A percentile compares a stretch with the other conserved stretches of the same genome.
These are phyloP conservation scores for Penicillium capsulatum DNA, from an alignment of 2,329 filamentous ascomycete genomes.

Conservation along the genomic window DNA sequence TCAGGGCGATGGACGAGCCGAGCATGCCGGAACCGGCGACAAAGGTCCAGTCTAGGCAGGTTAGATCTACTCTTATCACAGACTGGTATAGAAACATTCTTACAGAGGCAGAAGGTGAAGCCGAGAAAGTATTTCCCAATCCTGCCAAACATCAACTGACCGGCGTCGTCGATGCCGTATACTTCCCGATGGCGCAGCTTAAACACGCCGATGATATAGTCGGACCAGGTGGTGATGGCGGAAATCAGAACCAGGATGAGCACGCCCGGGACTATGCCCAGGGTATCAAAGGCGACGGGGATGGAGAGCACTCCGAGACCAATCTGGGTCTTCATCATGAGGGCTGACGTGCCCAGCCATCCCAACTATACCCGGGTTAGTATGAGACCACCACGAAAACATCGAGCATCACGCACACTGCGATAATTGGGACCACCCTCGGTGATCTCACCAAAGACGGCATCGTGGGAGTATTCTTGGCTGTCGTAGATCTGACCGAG, in stretches of 20 bases:
- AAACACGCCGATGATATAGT: slow-evolving; percentile 48
- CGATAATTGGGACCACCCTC: slow-evolving; percentile 19
- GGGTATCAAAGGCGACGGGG: slow-evolving; percentile 43
- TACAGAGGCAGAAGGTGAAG: slow-evolving; percentile 15
- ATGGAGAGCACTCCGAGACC: slow-evolving; percentile 50
- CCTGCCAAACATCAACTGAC: slow-evolving; percentile 25
- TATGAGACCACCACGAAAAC: not conserved
- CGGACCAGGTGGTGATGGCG: slow-evolving; percentile 48
- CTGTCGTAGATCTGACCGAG: no score
- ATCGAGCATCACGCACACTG: slow-evolving; percentile 8
- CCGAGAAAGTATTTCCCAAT: slow-evolving; percentile 11
- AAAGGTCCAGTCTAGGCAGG: slow-evolving; percentile 14
- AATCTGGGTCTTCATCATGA: slow-evolving; percentile 48
- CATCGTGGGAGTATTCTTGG: slow-evolving; percentile 8
- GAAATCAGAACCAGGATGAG: slow-evolving; percentile 42
- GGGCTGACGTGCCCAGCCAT: slow-evolving; percentile 42
- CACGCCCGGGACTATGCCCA: slow-evolving; percentile 50
- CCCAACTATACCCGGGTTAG: slow-evolving; percentile 30
- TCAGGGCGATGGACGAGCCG: slow-evolving; percentile 39
- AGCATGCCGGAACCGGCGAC: slow-evolving; percentile 20
- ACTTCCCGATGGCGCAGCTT: slow-evolving; percentile 53
- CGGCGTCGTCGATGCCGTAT: slow-evolving; percentile 56
- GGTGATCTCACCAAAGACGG: slow-evolving; percentile 18
- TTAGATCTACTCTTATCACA: not conserved
- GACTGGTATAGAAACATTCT: not conserved